Evolutionary conservation across 2,329 filamentous ascomycete species (phyloP), one percentile per base, ranked within the genome.

Genomic region (Botrytis aclada): DNA sequence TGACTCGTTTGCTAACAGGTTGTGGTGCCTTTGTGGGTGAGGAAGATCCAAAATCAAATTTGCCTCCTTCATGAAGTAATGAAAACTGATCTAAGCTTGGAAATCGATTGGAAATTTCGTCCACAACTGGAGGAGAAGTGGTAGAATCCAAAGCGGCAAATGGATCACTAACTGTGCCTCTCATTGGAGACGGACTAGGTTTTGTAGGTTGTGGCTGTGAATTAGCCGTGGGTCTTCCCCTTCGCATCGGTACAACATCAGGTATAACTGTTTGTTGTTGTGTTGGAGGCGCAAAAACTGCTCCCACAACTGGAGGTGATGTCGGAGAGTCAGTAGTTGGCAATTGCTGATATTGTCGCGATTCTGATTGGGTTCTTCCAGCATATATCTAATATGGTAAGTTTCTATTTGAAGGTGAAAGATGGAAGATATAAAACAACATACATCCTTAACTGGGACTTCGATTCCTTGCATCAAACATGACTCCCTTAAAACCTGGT

Each of bases 1-100:
- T 89, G 14, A 96, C 88, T 74, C 89, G 87, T 78, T 92, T 88
- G 45, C 87, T 89, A 25, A 93, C 82, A 43, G 88, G 82, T 58
- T 85, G 43, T 86, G 83, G 63, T 83, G 82, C 18, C 84, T 83
- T 75, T 81, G 81, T 56, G 84, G 86, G 84, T 10, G 84, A 82
- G n/a, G 85, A 81, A 22, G 85, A 83, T 74, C 93, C 91, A 80
- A 98, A 98, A 71, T 95, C 91, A 78, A 98, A 98, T 74, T 93
- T 95, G 74, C 89, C 84, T 4, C 93, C 92, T 75, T 98, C 94
- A 77, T 97, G 94, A 62, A 98, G 84, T 29, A 99, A 85, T 4
- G 95, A 91, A 80, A 99, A 99, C 77, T 98, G 93, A 79, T 98
- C 95, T 37, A 99, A 85, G 9, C 93, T 95, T 0, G 96, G 96